Percentiles rank a stretch among this genome's conserved stretches.
Conservation (phyloP, 1,284 basidiomycete species). For the Trametes sp. region DNA sequence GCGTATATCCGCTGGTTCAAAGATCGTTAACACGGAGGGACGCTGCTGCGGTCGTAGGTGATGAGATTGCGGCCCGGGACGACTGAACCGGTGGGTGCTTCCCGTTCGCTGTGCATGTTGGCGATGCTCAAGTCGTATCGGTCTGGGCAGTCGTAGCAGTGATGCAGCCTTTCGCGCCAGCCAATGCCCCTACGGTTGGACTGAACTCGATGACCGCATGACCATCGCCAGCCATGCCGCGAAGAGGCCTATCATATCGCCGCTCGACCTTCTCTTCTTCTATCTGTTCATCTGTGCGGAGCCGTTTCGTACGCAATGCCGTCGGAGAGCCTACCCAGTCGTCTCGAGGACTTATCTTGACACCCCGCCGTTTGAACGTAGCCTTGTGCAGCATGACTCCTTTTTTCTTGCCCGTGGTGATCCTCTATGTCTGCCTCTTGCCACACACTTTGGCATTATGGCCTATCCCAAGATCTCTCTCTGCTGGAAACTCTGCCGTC, state of each 20-base stretch:
- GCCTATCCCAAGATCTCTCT: slow-evolving; percentile 64
- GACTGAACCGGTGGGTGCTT: too few species aligned
- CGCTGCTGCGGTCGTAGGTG: too few species aligned
- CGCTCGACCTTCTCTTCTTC: slow-evolving; percentile 3
- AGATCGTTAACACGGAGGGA: too few species aligned
- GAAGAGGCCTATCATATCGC: neutral
- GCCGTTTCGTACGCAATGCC: neutral
- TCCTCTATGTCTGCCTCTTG: slow-evolving; percentile 15
- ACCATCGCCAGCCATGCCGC: neutral
- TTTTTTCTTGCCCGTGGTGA: neutral
- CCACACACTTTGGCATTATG: slow-evolving; percentile 50
- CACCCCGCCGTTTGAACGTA: neutral
- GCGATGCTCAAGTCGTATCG: too few species aligned
- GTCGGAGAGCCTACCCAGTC: neutral
- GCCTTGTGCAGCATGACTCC: neutral
- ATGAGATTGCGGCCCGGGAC: too few species aligned
- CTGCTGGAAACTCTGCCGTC: slow-evolving; percentile 56
- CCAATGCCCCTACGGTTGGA: neutral
- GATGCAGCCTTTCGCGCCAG: neutral
- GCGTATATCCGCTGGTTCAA: too few species aligned
- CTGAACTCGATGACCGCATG: neutral
- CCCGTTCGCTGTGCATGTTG: too few species aligned
- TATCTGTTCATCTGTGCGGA: slow-evolving; percentile 5
- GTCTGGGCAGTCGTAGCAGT: too few species aligned
- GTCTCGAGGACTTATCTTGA: neutral